These are phyloP conservation scores for Trichothecium sympodiale DNA, from an alignment of 2,329 filamentous ascomycete genomes.

Conservation along the genomic window DNA sequence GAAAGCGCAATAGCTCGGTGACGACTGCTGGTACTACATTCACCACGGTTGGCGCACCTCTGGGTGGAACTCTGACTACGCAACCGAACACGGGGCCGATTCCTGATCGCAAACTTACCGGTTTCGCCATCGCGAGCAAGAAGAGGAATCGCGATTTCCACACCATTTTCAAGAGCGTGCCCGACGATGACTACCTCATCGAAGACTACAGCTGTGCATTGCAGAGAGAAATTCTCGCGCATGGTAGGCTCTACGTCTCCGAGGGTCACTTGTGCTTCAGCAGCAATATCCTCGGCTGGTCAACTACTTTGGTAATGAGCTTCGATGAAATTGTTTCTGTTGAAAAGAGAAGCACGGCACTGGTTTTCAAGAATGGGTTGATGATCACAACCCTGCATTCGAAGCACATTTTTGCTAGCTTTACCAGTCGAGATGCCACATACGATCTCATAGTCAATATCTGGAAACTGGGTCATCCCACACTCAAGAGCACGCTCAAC, in stretches of 20 bases:
- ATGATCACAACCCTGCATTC: constrained; percentile 94
- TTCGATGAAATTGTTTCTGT: constrained; percentile 97
- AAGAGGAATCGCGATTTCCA: constrained; percentile 96
- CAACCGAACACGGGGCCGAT: constrained; percentile 49
- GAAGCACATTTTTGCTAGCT: constrained; percentile 90
- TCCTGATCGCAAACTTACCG: constrained; percentile 54
- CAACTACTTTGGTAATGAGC: constrained; percentile 92
- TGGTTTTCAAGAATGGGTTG: constrained; percentile 94
- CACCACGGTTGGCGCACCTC: constrained; percentile 52
- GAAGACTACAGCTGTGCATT: constrained; percentile 97
- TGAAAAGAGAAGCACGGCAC: constrained; percentile 90
- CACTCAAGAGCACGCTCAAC: constrained; percentile 81
- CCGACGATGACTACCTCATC: constrained; percentile 94
- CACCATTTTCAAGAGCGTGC: constrained; percentile 85
- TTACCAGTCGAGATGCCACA: constrained; percentile 87
- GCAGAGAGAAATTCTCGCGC: constrained; percentile 88
- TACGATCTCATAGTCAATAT: constrained; percentile 97
- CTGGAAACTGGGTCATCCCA: constrained; percentile 94
- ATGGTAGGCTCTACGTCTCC: constrained; percentile 89
- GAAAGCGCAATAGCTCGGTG: constrained; percentile 75
- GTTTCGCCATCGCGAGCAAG: constrained; percentile 91
- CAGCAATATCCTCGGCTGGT: constrained; percentile 97
- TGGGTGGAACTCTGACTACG: constrained; percentile 58
- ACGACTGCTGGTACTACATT: constrained; percentile 41
- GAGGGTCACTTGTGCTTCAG: constrained; percentile 98